Evolutionary conservation across 208 protist genomes (phyloP), one percentile per base, ranked within the genome.

Genomic region (Strigomonas culicis): DNA sequence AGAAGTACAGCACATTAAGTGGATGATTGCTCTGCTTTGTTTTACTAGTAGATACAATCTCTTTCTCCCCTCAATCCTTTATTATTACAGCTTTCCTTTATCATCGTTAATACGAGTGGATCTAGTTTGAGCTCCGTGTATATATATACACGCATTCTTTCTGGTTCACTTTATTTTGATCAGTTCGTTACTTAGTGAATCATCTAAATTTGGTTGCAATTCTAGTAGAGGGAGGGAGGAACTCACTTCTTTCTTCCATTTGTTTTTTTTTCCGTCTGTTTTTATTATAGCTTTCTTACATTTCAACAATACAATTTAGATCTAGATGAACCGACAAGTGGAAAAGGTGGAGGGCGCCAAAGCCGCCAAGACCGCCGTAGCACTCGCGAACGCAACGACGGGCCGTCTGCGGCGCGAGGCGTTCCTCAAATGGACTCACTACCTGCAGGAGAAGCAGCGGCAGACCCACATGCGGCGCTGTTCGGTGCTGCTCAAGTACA

Each of bases 391-490:
- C 1, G 39, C 27, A 2, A 21, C 49, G 27, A 15, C 39, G 19
- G 39, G 19, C 39, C 39, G 39, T 15, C 10, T 44, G 39, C 39
- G 39, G 4, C 39, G 39, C 13, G 39, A 44, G 1, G 39, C 13
- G 39, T 44, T 44, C 19, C 39, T 44, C 39, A 44, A 44, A 15
- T 44, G 39, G 75, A 60, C 44, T 36, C 56, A 63, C 24, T 74
- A 77, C 56, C 68, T 66, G 3, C 58, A 70, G 1, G 46, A 79
- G 49, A 58, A 72, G n/a, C 77, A 79, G 27, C 70, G 77, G 21
- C 49, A 72, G 22, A 70, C 46, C 0, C 88, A 94, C 68, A 64
- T 89, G 47, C 82, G 77, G 59, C 72, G 84, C 24, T 94, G 88
- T 60, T 72, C 88, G 10, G 80, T 61, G 1, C 57, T 81, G 39